Evolutionary conservation across 352 stramenopile genomes (phyloP).

Genomic region (Globisporangium acanthophoron): DNA sequence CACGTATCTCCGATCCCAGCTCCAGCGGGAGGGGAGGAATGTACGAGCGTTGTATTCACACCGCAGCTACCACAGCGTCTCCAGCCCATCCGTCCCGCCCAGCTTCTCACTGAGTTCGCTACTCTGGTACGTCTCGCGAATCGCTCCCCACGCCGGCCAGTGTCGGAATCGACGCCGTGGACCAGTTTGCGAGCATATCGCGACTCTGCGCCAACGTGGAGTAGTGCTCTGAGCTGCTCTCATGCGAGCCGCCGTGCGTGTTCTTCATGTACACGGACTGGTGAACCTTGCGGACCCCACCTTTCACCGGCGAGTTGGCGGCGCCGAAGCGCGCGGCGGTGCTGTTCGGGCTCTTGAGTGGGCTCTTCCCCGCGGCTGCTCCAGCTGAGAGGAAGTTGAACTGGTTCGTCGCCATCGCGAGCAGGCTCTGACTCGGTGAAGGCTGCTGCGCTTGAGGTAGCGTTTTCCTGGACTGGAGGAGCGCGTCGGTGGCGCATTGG

Average conservation of each 20-base stretch:
- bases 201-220: not conserved
- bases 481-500: not conserved
- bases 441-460: not conserved
- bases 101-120: too few species aligned
- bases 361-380: not conserved
- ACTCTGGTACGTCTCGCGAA: too few species aligned
- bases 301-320: not conserved
- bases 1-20: too few species aligned
- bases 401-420: slow-evolving; percentile 34
- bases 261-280: slow-evolving; percentile 8
- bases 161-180: slow-evolving; percentile 8
- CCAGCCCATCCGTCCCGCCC: too few species aligned
- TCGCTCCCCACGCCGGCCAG: not conserved
- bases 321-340: not conserved
- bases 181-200: slow-evolving; percentile 10
- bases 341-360: slow-evolving; percentile 9
- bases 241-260: not conserved
- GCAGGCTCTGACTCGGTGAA: slow-evolving; percentile 17
- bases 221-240: not conserved
- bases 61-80: too few species aligned
- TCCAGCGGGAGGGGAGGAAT: too few species aligned
- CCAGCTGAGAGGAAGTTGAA: slow-evolving; percentile 32
- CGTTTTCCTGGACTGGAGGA: not conserved
- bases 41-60: too few species aligned
- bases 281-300: not conserved